Conservation (phyloP, 1,284 basidiomycete genomes). For the Trametes pubescens region DNA sequence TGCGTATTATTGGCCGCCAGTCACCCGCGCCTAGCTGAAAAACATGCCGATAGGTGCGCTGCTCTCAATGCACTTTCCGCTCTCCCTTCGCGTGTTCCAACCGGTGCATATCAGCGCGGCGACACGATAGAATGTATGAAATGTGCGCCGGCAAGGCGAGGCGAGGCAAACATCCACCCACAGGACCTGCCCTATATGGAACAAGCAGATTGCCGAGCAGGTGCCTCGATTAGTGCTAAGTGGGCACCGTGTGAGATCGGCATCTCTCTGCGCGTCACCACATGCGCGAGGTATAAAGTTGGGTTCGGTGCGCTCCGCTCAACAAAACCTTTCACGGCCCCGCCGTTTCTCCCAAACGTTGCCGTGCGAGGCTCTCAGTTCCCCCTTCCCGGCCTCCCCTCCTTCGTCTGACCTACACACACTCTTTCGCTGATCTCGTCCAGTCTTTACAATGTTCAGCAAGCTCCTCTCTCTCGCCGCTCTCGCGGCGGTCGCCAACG, state of each 20-base stretch:
- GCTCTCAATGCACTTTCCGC: background rate
- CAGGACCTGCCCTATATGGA: slow-evolving; percentile 10
- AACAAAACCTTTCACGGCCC: slow-evolving; percentile 18
- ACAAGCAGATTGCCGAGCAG: slow-evolving; percentile 15
- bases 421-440: slow-evolving; percentile 17
- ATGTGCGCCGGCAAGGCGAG: slow-evolving; percentile 3
- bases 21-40: background rate
- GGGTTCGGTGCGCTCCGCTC: background rate
- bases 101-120: background rate
- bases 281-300: slow-evolving; percentile 18
- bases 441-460: slow-evolving; percentile 31
- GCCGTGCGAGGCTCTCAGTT: slow-evolving; percentile 18
- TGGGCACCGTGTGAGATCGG: background rate
- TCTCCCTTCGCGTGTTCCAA: background rate
- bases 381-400: slow-evolving; percentile 5
- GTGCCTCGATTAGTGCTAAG: background rate
- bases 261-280: slow-evolving; percentile 5
- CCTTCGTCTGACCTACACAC: slow-evolving; percentile 34
- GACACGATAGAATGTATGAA: slow-evolving; percentile 6
- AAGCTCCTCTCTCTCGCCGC: slow-evolving; percentile 33
- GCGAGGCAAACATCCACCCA: slow-evolving; percentile 12
- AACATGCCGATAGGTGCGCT: background rate
- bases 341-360: slow-evolving; percentile 19
- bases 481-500: slow-evolving; percentile 37
- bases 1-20: background rate